phyloP scores from a whole-genome alignment of 2,329 filamentous ascomycete genomes.

The Grosmannia clavigera region DNA sequence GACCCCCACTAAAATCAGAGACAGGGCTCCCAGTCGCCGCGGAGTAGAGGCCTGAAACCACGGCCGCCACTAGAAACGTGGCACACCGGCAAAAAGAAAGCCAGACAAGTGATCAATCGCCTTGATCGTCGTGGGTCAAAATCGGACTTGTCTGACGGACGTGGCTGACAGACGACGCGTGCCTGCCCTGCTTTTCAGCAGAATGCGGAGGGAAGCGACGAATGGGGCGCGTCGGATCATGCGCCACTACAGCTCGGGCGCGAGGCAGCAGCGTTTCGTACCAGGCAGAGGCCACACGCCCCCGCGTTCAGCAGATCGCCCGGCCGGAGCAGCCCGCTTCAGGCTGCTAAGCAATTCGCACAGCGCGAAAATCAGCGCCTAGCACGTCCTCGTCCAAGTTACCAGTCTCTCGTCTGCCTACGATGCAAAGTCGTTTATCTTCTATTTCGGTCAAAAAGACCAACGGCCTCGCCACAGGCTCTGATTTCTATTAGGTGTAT shows the following conservation, averaged over 20 bases:
- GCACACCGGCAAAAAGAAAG: not conserved
- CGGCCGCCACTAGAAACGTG: not conserved
- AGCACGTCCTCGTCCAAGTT: not conserved
- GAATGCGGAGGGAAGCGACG: not conserved
- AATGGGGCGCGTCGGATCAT: not conserved
- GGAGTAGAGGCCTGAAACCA: too few relatives aligned
- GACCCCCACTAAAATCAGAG: not conserved
- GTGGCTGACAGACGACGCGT: not conserved
- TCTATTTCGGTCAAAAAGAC: not conserved
- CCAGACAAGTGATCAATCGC: not conserved
- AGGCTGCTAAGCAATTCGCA: not conserved
- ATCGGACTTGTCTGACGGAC: not conserved
- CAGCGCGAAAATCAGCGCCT: not conserved
- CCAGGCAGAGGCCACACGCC: not conserved
- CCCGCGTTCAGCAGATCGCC: not conserved
- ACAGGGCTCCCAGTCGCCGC: not conserved
- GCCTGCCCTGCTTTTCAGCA: not conserved
- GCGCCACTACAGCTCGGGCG: not conserved
- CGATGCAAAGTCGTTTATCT: not conserved
- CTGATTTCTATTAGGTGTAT: too few relatives aligned
- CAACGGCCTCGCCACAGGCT: not conserved
- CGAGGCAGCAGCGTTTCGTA: not conserved
- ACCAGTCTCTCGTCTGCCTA: not conserved
- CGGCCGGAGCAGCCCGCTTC: constrained; percentile 5
- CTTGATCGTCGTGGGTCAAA: not conserved